Base-by-base conservation (phyloP, 257 asterid species). In the Nyctanthes arbortristis region DNA sequence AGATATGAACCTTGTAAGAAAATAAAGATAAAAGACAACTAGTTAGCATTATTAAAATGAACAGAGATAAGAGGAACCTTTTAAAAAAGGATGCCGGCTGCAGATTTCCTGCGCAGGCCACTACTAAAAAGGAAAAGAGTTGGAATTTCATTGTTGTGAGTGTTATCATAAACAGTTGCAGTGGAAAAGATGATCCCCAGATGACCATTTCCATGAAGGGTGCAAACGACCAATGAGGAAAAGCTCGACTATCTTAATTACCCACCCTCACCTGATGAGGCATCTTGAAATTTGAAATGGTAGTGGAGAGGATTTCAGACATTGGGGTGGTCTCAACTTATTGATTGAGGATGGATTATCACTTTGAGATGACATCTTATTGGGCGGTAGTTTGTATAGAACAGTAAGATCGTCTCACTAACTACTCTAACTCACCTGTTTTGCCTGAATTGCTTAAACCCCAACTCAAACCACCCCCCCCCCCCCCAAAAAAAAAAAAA, bases 41-140 rank as follows among this genome's bases (percentile, higher is more conserved):
- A 58, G 47, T 55, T 71, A 58, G 47, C 74, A 69, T 64, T 69
- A 74, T 77, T 56, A 45, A 69, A 68, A 67, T 80, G 45, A 27
- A 70, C 59, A 62, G 10, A 56, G 39, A 67, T 39, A n/a, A 20
- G 47, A 40, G 75, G 77, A 54, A 25, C 59, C 79, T 62, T 72
- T 56, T 56, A 61, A 24, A 40, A 70, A 69, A 63, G 67, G 65
- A 8, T 64, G 73, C 64, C 54, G 60, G 67, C 72, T 75, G 52
- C 77, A 61, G 47, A 72, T 59, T 77, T 55, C 62, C 25, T 66
- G 16, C 34, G 4, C 43, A 57, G 67, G 28, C 27, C 2, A 63
- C 57, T 28, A 69, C 70, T 20, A 37, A 36, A 65, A 66, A 61
- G 25, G 22, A 52, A 34, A 27, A 71, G 70, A 56, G 30, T 73